A percentile compares a stretch with the other conserved stretches of the same genome.
These are phyloP conservation scores for Cercospora janseana DNA, from an alignment of 2,329 filamentous ascomycete genomes.

Conservation along the genomic window DNA sequence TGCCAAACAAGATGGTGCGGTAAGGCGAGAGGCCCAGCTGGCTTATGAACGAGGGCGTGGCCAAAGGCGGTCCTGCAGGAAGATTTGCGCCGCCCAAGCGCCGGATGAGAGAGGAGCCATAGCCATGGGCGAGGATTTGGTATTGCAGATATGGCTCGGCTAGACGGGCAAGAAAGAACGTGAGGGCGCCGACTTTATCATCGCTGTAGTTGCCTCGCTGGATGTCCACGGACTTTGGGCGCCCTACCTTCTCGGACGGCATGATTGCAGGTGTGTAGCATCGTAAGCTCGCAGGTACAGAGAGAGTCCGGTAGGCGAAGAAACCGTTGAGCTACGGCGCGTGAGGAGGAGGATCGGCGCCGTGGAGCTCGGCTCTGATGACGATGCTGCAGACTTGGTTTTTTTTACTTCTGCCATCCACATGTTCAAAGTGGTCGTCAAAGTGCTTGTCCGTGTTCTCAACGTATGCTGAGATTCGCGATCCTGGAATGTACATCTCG, in stretches of 20 bases:
- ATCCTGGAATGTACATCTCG: no score
- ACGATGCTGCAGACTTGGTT: conserved; percentile 2
- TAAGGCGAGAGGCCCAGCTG: conserved; percentile 50
- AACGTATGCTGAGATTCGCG: no score
- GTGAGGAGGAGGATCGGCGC: no score
- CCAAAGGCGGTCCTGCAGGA: conserved; percentile 42
- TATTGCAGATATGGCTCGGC: conserved; percentile 52
- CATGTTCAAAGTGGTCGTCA: no score
- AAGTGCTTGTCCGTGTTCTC: no score
- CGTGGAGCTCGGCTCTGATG: conserved; percentile 2
- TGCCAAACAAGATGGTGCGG: conserved; percentile 52
- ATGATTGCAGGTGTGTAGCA: not conserved
- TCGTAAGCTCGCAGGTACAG: not conserved
- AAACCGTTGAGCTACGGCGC: not conserved
- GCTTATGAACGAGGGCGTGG: conserved; percentile 45
- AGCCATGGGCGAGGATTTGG: conserved; percentile 47
- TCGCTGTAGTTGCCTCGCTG: conserved; percentile 44
- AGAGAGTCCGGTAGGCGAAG: not conserved
- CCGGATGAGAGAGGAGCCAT: conserved; percentile 46
- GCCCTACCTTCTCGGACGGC: not conserved
- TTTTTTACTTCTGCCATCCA: conserved; percentile 1
- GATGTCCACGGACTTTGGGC: conserved; percentile 25
- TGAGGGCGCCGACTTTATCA: conserved; percentile 40
- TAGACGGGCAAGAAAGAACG: conserved; percentile 49
- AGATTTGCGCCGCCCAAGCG: conserved; percentile 47